Base-by-base conservation (phyloP, 2,329 filamentous ascomycete species). In the Bipolaris bicolor region DNA sequence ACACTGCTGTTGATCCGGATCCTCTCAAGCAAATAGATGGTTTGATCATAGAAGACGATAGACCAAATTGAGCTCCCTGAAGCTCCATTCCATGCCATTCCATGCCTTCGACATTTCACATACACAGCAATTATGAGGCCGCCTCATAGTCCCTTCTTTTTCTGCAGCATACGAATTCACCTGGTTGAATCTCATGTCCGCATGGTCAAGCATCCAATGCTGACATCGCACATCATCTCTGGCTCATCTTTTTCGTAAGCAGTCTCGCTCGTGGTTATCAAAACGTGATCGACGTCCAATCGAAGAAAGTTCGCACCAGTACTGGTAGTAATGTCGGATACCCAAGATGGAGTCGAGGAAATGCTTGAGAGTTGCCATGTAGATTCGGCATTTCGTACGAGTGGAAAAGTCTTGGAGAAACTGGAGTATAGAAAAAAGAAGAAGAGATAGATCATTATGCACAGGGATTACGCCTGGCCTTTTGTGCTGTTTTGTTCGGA, bases 21-120 rank as follows among this genome's bases (percentile, higher is more conserved):
- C 54, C 53, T 3, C 45, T 26, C 26, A 44, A 55, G 16, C 61
- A 59, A 36, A 16, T 68, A 7, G 67, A 68, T n/a, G 44, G 47
- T 5, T 33, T 72, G 55, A 60, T 54, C 26, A 18, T 73, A n/a
- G 63, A 68, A 26, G 69, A 73, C 11, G 63, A 68, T 22, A 49
- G 34, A 18, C 45, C 16, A 7, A 7, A 9, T 41, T 53, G 40
- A 44, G 20, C 18, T 40, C 9, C 5, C 6, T n/a, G 16, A 24
- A 13, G 20, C 2, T 13, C 18, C 26, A 1, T 20, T 33, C 6
- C 22, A 22, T 37, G 4, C 5, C 13, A 5, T 16, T 2, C 13
- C 20, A 20, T 20, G 11, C 4, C 22, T 1, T n/a, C 26, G 2
- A 11, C 16, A 41, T 36, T 9, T 41, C 3, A 39, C 0, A n/a